Evolutionary conservation across 2,329 filamentous ascomycete species (phyloP), one percentile per base, ranked within the genome.

Genomic region (Atkinsonella hypoxylon): DNA sequence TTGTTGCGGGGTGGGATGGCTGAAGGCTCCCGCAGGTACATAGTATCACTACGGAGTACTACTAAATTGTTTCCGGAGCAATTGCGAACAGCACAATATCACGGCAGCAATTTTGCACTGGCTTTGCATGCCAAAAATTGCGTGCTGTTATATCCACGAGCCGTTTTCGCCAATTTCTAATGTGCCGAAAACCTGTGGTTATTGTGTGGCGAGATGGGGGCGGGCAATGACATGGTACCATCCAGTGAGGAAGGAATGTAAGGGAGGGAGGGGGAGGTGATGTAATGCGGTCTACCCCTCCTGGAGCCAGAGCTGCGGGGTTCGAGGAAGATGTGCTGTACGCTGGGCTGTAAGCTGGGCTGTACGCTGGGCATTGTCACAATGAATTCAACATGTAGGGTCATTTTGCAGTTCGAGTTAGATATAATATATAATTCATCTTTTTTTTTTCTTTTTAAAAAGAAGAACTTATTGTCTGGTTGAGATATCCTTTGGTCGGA

Each of bases 261-360:
- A 8, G 26, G 26, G 26, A 5, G 7, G 26, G 26, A 7, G 26
- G 34, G 32, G n/a, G 17, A 34, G 15, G 45, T 39, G 40, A 51
- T 39, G 49, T 30, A 26, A 44, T 47, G 44, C n/a, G 7, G 40
- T 38, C 32, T 47, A 44, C 44, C 45, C 45, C 45, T 51, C 49
- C 3, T 41, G 17, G 39, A 31, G 44, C 17, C 39, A 22, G 12
- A 49, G 26, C 47, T 49, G 31, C 32, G 10, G 20, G 22, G 22
- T 20, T 22, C 12, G 15, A 15, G 11, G 15, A 36, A 17, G 13
- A 26, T 30, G 18, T 26, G 32, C 15, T 20, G 45, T 20, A 22
- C 5, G 20, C 13, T 26, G 26, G 26, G 7, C 8, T n/a, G n/a
- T n/a, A n/a, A n/a, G n/a, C n/a, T n/a, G n/a, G n/a, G n/a, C 36